These are phyloP conservation scores for Candida pseudoviswanathii DNA, from an alignment of 1,139 yeast genomes.

Conservation along the genomic window DNA sequence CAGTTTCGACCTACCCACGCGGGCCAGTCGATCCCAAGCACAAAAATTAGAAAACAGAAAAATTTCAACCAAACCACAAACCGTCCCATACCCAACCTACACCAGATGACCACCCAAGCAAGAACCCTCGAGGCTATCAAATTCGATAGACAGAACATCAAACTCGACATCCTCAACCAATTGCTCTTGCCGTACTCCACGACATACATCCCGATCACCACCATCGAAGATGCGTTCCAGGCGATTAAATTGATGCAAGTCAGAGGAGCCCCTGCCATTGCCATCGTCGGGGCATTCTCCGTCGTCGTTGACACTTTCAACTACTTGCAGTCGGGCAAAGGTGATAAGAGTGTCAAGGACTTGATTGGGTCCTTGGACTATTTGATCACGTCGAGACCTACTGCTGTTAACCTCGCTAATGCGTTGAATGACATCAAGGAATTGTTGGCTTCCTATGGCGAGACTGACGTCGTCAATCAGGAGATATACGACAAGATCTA, in stretches of 20 bases:
- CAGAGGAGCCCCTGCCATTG: slow-evolving; percentile 98
- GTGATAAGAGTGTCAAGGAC: slow-evolving; percentile 28
- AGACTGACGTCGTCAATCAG: slow-evolving; percentile 20
- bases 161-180: slow-evolving; percentile 76
- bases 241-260: slow-evolving; percentile 92
- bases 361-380: slow-evolving; percentile 57
- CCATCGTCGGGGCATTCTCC: slow-evolving; percentile 88
- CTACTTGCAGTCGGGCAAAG: slow-evolving; percentile 16
- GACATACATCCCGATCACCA: slow-evolving; percentile 58
- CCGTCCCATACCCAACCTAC: neutral
- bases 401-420: slow-evolving; percentile 89
- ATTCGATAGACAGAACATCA: slow-evolving; percentile 50
- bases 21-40: neutral
- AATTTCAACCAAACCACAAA: neutral
- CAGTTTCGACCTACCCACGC: neutral
- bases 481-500: slow-evolving; percentile 42
- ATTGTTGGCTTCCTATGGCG: slow-evolving; percentile 20
- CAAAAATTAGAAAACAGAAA: neutral
- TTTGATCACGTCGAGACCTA: slow-evolving; percentile 81
- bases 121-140: slow-evolving; percentile 65
- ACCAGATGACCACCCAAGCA: neutral
- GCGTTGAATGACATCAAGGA: slow-evolving; percentile 65
- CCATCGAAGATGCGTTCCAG: slow-evolving; percentile 71
- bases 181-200: slow-evolving; percentile 79
- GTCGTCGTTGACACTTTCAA: slow-evolving; percentile 67